Conservation (phyloP, 2,329 filamentous ascomycete species). For the Diaporthe batatas region DNA sequence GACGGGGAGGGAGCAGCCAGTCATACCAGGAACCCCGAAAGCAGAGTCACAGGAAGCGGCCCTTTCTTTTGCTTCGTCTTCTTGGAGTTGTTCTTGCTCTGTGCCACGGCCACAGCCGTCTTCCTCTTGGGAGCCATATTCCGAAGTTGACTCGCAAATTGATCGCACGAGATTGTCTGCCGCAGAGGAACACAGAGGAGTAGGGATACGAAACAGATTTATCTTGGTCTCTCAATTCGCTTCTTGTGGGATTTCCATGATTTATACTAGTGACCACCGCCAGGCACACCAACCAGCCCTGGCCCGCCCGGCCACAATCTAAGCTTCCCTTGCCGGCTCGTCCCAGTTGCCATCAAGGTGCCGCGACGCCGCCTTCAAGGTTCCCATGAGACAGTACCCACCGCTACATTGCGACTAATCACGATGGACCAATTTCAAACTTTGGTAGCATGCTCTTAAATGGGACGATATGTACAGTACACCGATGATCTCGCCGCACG, state of each 20-base stretch:
- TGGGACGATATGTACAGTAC: background rate
- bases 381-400: background rate
- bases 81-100: background rate
- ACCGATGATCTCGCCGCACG: background rate
- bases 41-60: constrained; percentile 69
- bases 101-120: background rate
- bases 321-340: no score
- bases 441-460: no score
- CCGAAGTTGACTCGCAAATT: no score
- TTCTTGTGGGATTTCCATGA: background rate
- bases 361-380: constrained; percentile 3
- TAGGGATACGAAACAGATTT: background rate
- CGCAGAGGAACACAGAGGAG: no score
- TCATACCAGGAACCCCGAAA: constrained; percentile 70
- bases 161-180: no score
- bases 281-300: no score
- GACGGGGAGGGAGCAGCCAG: constrained; percentile 32
- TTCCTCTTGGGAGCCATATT: constrained; percentile 15
- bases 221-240: no score
- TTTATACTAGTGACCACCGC: background rate
- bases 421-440: constrained; percentile 4
- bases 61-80: constrained; percentile 5
- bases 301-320: no score
- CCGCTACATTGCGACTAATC: background rate
- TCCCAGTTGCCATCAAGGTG: constrained; percentile 14